A percentile compares a stretch with the other conserved stretches of the same genome.
These are phyloP conservation scores for Coniochaeta ligniaria DNA, from an alignment of 2,329 filamentous ascomycete genomes.

Conservation along the genomic window DNA sequence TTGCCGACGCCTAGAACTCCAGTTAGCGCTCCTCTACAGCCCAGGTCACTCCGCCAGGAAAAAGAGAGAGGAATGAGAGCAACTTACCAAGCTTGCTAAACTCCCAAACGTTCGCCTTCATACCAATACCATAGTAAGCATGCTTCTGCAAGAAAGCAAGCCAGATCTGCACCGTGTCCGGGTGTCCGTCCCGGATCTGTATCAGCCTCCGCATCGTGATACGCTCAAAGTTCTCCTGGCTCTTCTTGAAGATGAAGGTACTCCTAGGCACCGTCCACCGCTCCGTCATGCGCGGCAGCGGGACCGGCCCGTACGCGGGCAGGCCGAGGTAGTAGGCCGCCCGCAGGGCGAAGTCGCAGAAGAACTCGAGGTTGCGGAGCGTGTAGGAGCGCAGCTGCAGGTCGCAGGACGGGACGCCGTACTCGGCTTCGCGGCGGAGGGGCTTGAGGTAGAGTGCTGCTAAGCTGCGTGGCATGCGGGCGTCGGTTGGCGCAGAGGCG, in stretches of 20 bases:
- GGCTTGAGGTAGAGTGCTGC: slow-evolving; percentile 84
- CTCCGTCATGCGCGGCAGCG: slow-evolving; percentile 79
- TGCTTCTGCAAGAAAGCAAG: slow-evolving; percentile 87
- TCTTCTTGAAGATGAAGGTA: slow-evolving; percentile 95
- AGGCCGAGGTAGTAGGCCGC: slow-evolving; percentile 91
- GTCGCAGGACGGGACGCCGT: slow-evolving; percentile 79
- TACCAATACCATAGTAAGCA: slow-evolving; percentile 90
- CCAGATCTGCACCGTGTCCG: slow-evolving; percentile 86
- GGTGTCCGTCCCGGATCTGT: slow-evolving; percentile 86
- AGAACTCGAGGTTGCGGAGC: slow-evolving; percentile 86
- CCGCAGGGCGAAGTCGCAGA: slow-evolving; percentile 87
- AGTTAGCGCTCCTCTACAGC: slow-evolving; percentile 7
- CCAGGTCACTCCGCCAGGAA: not conserved
- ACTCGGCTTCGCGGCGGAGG: slow-evolving; percentile 64
- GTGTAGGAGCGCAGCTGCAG: slow-evolving; percentile 90
- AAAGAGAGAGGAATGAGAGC: not conserved
- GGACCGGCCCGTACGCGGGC: slow-evolving; percentile 76
- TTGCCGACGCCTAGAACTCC: slow-evolving; percentile 37
- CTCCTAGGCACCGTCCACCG: slow-evolving; percentile 88
- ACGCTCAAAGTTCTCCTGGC: slow-evolving; percentile 94
- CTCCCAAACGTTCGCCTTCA: slow-evolving; percentile 98
- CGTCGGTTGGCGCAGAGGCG: not conserved
- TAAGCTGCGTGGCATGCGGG: slow-evolving; percentile 67
- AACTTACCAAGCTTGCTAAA: slow-evolving; percentile 63
- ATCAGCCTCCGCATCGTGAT: slow-evolving; percentile 80